Evolutionary conservation across 257 asterid species (phyloP).

Genomic region (Cynanchum wilfordii): DNA sequence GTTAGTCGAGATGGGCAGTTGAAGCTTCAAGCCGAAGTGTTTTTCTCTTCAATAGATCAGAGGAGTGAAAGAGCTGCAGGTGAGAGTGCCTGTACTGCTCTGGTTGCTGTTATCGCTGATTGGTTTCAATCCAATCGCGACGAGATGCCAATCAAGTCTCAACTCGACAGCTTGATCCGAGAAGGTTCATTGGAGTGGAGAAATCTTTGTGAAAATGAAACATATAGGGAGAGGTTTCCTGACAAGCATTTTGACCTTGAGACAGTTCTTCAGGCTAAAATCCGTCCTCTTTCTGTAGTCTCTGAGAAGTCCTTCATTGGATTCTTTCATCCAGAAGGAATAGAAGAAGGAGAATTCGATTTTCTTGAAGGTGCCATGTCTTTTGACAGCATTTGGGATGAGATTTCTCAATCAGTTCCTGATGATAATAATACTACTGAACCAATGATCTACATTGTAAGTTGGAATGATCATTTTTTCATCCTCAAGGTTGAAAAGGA

Average conservation of each 20-base stretch:
- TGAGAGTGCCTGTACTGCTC: slow-evolving; percentile 83
- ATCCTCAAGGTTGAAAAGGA: slow-evolving; percentile 59
- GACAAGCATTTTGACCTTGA: slow-evolving; percentile 93
- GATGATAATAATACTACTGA: slow-evolving; percentile 16
- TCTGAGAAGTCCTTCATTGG: slow-evolving; percentile 72
- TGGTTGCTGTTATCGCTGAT: slow-evolving; percentile 77
- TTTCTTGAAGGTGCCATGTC: slow-evolving; percentile 76
- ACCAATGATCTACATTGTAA: slow-evolving; percentile 49
- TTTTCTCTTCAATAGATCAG: slow-evolving; percentile 84
- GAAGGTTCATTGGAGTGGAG: slow-evolving; percentile 92
- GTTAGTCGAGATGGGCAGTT: slow-evolving; percentile 66
- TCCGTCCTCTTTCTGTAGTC: slow-evolving; percentile 52
- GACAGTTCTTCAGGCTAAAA: slow-evolving; percentile 59
- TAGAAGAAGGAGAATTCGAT: slow-evolving; percentile 51
- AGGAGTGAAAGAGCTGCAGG: slow-evolving; percentile 83
- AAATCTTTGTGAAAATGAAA: slow-evolving; percentile 61
- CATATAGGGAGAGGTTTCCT: slow-evolving; percentile 51
- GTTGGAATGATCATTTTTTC: slow-evolving; percentile 91
- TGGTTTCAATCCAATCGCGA: slow-evolving; percentile 56
- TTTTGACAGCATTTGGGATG: slow-evolving; percentile 82
- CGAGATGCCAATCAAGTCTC: slow-evolving; percentile 73
- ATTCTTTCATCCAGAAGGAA: slow-evolving; percentile 66
- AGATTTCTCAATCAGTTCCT: slow-evolving; percentile 33
- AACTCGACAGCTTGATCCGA: slow-evolving; percentile 71
- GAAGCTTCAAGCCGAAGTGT: slow-evolving; percentile 64